These are phyloP conservation scores for Populus euphratica DNA, from an alignment of 345 rosid species.

Conservation along the genomic window DNA sequence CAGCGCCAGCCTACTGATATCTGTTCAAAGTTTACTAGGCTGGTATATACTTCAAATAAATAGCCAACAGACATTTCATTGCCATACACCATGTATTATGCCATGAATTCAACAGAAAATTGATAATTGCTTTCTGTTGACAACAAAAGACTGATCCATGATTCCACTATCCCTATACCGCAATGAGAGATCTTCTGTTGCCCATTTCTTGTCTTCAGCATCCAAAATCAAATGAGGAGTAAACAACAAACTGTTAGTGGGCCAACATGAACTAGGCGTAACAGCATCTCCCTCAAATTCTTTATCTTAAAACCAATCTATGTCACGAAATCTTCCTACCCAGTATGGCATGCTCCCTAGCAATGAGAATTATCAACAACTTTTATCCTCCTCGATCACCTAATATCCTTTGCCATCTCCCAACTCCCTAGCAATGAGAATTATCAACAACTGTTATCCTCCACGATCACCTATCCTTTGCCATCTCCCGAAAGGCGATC, in stretches of 20 bases:
- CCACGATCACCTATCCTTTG: background rate
- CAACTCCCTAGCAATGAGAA: background rate
- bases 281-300: background rate
- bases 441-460: background rate
- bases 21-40: background rate
- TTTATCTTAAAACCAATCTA: background rate
- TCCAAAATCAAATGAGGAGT: background rate
- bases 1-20: background rate
- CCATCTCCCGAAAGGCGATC: background rate
- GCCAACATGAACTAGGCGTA: background rate
- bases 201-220: background rate
- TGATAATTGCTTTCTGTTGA: background rate
- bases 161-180: background rate
- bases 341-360: background rate
- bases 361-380: background rate
- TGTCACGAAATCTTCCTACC: background rate
- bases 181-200: background rate
- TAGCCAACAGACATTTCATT: background rate
- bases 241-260: too few species aligned
- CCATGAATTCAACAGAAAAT: background rate
- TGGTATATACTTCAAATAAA: background rate
- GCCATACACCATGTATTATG: background rate
- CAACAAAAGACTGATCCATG: background rate
- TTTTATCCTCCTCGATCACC: background rate
- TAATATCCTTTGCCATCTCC: background rate